Evolutionary conservation across 352 stramenopile genomes (phyloP).

Genomic region (Globisporangium spiculum): DNA sequence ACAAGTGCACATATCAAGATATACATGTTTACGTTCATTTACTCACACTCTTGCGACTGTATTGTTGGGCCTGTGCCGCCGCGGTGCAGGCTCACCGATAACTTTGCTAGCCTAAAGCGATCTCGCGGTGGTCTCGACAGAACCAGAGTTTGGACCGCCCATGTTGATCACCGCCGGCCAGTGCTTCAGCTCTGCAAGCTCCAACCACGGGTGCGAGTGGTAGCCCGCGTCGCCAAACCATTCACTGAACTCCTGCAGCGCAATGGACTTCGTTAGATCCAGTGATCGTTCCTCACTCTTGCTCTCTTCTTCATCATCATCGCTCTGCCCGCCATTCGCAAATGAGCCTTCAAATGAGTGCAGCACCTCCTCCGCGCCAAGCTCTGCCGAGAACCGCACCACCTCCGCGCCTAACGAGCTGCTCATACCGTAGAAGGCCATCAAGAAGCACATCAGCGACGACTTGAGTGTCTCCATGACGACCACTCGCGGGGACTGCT

Average conservation of each 20-base stretch:
- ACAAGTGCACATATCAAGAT: slow-evolving; percentile 10
- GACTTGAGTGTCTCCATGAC: slow-evolving; percentile 59
- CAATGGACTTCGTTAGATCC: slow-evolving; percentile 41
- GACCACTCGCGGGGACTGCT: slow-evolving; percentile 31
- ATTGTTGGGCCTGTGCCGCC: no score
- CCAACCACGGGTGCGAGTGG: slow-evolving; percentile 71
- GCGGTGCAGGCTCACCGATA: no score
- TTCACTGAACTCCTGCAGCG: slow-evolving; percentile 61
- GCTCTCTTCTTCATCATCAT: slow-evolving; percentile 24
- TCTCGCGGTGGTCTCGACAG: neutral
- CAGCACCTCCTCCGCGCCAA: slow-evolving; percentile 67
- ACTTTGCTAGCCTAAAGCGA: neutral
- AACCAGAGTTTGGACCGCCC: slow-evolving; percentile 22
- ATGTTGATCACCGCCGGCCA: slow-evolving; percentile 79
- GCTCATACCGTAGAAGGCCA: slow-evolving; percentile 84
- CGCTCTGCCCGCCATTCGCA: slow-evolving; percentile 12
- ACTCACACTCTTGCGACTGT: neutral
- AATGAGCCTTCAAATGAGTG: slow-evolving; percentile 42
- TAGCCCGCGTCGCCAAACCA: slow-evolving; percentile 76
- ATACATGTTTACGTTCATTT: slow-evolving; percentile 11
- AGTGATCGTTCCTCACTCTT: slow-evolving; percentile 27
- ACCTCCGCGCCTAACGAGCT: slow-evolving; percentile 71
- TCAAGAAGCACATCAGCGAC: slow-evolving; percentile 72
- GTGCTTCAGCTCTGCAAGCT: slow-evolving; percentile 72
- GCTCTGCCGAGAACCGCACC: slow-evolving; percentile 63